Conservation (phyloP, 1,284 basidiomycete species). For the Cutaneotrichosporon cutaneum region DNA sequence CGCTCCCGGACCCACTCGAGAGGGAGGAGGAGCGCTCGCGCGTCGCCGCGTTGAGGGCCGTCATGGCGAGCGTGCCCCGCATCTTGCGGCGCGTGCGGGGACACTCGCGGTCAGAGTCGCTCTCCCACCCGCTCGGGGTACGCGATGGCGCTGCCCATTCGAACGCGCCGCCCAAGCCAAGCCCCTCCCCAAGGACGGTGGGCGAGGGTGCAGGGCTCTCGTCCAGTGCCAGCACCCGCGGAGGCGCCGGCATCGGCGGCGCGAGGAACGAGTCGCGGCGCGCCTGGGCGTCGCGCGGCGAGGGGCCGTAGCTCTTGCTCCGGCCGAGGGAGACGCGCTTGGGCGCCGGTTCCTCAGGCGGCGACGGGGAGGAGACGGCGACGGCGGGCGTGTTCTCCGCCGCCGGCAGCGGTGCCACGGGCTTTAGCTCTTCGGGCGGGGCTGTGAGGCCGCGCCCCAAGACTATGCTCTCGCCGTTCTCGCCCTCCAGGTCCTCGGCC, state of each 20-base stretch:
- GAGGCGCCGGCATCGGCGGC: background rate
- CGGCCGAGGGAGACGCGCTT: slow-evolving; percentile 5
- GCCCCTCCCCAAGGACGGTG: background rate
- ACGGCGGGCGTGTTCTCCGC: slow-evolving; percentile 9
- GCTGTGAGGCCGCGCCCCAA: background rate
- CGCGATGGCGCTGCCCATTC: slow-evolving; percentile 1
- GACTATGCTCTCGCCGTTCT: slow-evolving; percentile 15
- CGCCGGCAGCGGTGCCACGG: background rate
- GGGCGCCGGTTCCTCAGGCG: background rate
- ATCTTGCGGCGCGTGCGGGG: background rate
- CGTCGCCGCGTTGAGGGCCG: slow-evolving; percentile 11
- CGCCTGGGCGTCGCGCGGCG: background rate
- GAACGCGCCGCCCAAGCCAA: slow-evolving; percentile 16
- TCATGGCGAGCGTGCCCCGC: slow-evolving; percentile 15
- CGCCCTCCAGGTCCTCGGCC: slow-evolving; percentile 45
- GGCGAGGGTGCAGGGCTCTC: background rate
- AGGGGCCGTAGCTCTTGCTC: background rate
- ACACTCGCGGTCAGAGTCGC: slow-evolving; percentile 21
- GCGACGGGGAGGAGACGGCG: slow-evolving; percentile 1
- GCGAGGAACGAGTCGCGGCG: slow-evolving; percentile 13
- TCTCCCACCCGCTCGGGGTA: slow-evolving; percentile 16
- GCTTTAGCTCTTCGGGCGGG: background rate
- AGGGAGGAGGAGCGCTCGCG: background rate
- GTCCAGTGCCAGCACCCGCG: background rate
- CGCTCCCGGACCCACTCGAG: background rate